Base-by-base conservation (phyloP, 306 rosid species). In the Vigna unguiculata region DNA sequence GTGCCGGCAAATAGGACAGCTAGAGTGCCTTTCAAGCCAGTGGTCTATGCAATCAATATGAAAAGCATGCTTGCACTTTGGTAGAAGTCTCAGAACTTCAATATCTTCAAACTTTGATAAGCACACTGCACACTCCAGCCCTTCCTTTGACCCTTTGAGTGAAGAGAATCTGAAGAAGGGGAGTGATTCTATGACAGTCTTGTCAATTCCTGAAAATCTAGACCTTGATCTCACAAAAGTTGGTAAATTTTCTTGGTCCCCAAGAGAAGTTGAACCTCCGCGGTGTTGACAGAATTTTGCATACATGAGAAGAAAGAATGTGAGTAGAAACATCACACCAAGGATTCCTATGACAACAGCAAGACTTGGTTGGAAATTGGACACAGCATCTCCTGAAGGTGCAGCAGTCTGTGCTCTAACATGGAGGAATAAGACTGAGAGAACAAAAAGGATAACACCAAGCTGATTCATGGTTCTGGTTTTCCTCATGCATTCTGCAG, bases 11-110 rank as follows among this genome's bases (percentile, higher is more conserved):
- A 96, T 91, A 72, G 99, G 99, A 69, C 99, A 96, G 65, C 89
- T 96, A 6, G 99, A 86, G 66, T 96, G 99, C 24, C 84, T 89
- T 53, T 90, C 97, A 43, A 95, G 98, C 99, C 99, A 96, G 71
- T 83, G 84, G 48, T 96, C 99, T 25, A 92, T 90, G 85, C 99
- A 96, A 51, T 82, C 82, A 58, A 92, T 88, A 73, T 96, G 99
- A 80, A 96, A 96, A 25, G 96, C 98, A 78, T 96, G 99, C 22
- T 88, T 91, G 61, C 99, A 96, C 62, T 96, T 91, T 6, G 99
- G 99, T 34, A 96, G 80, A 12, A 96, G 64, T 63, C 99, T 84
- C 7, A 96, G 86, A 21, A 89, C 78, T 78, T 96, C 99, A 3
- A 87, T 55, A 19, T 91, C 99, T 87, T 92, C 96, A 5, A 92